These are phyloP conservation scores for Metarhizium sp. DNA, from an alignment of 2,329 filamentous ascomycete species.

Conservation along the genomic window DNA sequence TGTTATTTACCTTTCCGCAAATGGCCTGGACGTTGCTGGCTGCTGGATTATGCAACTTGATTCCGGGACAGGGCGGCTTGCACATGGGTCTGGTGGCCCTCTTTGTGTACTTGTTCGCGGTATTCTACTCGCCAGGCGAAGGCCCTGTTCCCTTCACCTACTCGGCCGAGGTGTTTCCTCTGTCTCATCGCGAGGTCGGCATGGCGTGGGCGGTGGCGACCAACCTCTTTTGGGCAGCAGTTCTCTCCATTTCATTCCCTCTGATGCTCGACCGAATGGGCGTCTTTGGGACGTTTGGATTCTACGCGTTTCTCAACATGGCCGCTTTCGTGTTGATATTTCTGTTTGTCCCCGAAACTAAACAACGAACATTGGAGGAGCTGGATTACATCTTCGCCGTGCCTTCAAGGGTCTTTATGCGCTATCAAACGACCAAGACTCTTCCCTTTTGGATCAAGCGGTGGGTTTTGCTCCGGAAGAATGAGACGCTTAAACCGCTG, in stretches of 20 bases:
- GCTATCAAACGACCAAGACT: slow-evolving; percentile 45
- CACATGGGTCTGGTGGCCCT: slow-evolving; percentile 39
- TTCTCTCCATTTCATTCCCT: slow-evolving; percentile 56
- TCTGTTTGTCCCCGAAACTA: slow-evolving; percentile 49
- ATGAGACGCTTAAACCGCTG: slow-evolving; percentile 30
- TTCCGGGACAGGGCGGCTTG: slow-evolving; percentile 26
- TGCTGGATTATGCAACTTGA: slow-evolving; percentile 40
- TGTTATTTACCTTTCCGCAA: slow-evolving; percentile 33
- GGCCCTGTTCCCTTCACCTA: slow-evolving; percentile 61
- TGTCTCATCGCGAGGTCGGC: slow-evolving; percentile 61
- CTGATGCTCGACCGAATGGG: slow-evolving; percentile 38
- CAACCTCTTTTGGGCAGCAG: slow-evolving; percentile 50
- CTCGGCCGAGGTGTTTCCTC: slow-evolving; percentile 59
- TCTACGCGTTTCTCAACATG: slow-evolving; percentile 47
- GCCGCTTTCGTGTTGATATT: slow-evolving; percentile 47
- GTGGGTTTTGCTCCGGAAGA: slow-evolving; percentile 42
- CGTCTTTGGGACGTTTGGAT: slow-evolving; percentile 40
- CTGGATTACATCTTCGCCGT: slow-evolving; percentile 54
- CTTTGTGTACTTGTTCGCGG: slow-evolving; percentile 47
- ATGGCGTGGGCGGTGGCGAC: slow-evolving; percentile 63
- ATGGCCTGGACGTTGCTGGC: slow-evolving; percentile 32
- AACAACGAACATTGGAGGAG: slow-evolving; percentile 43
- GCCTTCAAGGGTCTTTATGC: slow-evolving; percentile 45
- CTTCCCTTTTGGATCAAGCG: slow-evolving; percentile 53
- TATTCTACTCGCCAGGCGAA: slow-evolving; percentile 44